Conservation (phyloP, 2,329 filamentous ascomycete genomes). For the Phialophora tarda region DNA sequence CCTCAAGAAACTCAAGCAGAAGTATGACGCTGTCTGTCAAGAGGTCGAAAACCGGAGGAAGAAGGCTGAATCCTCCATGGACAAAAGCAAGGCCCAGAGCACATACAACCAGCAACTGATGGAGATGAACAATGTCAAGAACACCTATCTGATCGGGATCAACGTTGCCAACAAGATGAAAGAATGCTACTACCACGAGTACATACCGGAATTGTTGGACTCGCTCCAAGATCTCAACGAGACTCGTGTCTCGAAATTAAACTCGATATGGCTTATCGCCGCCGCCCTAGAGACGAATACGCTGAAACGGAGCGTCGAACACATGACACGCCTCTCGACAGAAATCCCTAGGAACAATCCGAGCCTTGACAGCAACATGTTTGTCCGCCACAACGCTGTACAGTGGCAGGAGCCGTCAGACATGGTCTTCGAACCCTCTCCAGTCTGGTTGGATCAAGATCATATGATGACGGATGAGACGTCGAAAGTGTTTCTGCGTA, state of each 20-base stretch:
- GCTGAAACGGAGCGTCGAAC: constrained; percentile 72
- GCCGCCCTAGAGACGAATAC: constrained; percentile 80
- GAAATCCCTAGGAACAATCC: constrained; percentile 90
- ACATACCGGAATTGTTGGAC: constrained; percentile 91
- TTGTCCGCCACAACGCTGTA: constrained; percentile 86
- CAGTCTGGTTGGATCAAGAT: constrained; percentile 95
- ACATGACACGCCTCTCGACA: constrained; percentile 72
- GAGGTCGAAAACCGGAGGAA: constrained; percentile 94
- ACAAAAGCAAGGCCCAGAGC: constrained; percentile 88
- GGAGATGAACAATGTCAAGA: constrained; percentile 98
- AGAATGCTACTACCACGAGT: constrained; percentile 96
- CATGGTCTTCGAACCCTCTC: constrained; percentile 88
- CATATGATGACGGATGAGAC: constrained; percentile 83
- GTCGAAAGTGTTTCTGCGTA: constrained; percentile 88
- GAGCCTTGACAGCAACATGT: constrained; percentile 95
- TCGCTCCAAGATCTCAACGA: constrained; percentile 90
- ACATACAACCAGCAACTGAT: constrained; percentile 89
- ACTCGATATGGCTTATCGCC: constrained; percentile 82
- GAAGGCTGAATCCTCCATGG: constrained; percentile 92
- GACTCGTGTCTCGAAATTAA: constrained; percentile 81
- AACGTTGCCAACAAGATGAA: constrained; percentile 98
- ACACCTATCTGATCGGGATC: constrained; percentile 94
- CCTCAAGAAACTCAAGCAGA: constrained; percentile 85
- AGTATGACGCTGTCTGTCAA: constrained; percentile 91
- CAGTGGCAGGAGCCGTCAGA: constrained; percentile 83